Evolutionary conservation across 2,329 filamentous ascomycete genomes (phyloP), one percentile per base, ranked within the genome.

Genomic region (Claviceps monticola): DNA sequence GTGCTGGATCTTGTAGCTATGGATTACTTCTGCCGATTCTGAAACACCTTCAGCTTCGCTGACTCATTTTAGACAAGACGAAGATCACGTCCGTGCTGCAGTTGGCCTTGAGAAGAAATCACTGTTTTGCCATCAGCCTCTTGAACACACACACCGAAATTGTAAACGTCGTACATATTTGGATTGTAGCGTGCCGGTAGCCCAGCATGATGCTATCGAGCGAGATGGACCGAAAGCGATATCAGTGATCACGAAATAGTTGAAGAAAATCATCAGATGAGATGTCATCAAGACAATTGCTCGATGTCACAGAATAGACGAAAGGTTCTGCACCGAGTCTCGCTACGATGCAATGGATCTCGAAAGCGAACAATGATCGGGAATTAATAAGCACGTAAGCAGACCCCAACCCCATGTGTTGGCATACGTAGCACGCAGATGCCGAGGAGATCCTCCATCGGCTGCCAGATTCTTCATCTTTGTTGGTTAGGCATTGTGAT

Each of bases 341-440:
- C 88, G 68, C 88, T 95, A 51, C 88, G 78, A 75, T 95, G 95
- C 71, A 96, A 95, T 2, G 88, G 95, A 63, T 80, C 79, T 58
- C 90, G 80, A 60, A 84, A 88, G 57, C 89, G 83, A 64, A 95
- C 94, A 68, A 95, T 95, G 63, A 95, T 80, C 17, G 90, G 88
- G 39, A 95, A 81, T 61, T 95, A 96, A 68, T 95, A 89, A 23
- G 88, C 88, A 54, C 90, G 79, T 51, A 95, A 76, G 68, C 90
- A 90, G n/a, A 86, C 91, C 72, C 95, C 90, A 21, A 76, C 86
- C 64, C 95, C 88, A 3, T 89, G 88, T 0, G 90, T 95, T 81
- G 60, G 81, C 81, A 95, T 19, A 89, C 89, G 61, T 86, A 95
- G 49, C 89, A 82, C n/a, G 90, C 90, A 46, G 86, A 93, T 1